Percentiles rank a stretch among this genome's conserved stretches.
phyloP scores from a whole-genome alignment of 345 rosid genomes.

The Eucalyptus marginata region DNA sequence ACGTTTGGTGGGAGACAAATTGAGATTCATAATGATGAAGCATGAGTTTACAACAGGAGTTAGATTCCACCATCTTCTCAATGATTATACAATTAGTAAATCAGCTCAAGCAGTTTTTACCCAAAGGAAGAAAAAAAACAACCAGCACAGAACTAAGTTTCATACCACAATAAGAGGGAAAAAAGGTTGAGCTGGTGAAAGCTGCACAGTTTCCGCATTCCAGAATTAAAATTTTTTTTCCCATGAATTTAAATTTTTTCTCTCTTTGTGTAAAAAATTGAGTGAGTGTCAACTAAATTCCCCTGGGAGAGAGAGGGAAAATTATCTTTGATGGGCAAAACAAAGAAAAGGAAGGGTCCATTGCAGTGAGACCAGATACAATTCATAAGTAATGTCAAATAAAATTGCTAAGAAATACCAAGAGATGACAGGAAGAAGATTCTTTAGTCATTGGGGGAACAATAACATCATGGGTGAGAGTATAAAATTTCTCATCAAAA shows the following conservation, averaged over 20 bases:
- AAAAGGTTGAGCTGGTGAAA: neutral
- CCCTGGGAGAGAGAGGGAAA: neutral
- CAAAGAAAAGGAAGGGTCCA: neutral
- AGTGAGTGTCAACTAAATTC: neutral
- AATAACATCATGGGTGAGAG: neutral
- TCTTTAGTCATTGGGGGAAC: neutral
- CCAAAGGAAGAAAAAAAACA: neutral
- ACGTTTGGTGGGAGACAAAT: slow-evolving; percentile 2
- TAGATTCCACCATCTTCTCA: neutral
- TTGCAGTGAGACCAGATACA: neutral
- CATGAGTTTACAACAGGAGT: neutral
- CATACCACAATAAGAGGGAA: neutral
- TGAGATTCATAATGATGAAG: slow-evolving; percentile 8
- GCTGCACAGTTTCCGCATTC: neutral
- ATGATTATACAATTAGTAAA: neutral
- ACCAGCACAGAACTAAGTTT: neutral
- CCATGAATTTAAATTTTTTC: neutral
- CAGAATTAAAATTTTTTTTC: neutral
- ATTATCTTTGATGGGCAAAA: neutral
- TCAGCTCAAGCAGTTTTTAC: neutral
- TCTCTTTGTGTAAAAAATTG: neutral
- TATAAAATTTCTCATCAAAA: neutral
- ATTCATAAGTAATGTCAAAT: neutral
- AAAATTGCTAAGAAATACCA: neutral
- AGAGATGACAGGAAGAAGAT: neutral